Evolutionary conservation across 1,284 basidiomycete species (phyloP), one percentile per base, ranked within the genome.

Genomic region (Malassezia furfur): DNA sequence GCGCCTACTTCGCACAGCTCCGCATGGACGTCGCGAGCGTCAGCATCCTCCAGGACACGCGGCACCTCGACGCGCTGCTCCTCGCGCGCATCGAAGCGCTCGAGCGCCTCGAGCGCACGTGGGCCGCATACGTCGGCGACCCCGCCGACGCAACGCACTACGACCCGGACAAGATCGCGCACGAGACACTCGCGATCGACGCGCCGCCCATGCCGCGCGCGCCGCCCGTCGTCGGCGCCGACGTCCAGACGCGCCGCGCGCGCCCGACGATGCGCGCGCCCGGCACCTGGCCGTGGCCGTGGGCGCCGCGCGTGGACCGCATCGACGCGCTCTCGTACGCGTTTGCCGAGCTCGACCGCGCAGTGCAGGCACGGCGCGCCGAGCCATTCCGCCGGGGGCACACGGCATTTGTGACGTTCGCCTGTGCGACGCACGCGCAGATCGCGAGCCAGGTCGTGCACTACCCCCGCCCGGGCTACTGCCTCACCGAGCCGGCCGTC

Each of bases 351-450:
- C 52, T 70, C 10, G 70, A 73, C 45, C 55, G 51, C 10, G 63
- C 61, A 0, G 70, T 68, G 2, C 52, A 57, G n/a, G 50, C 50
- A 14, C 35, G 60, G 7, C 57, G 66, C 35, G 58, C 59, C 17
- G 39, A 52, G 1, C 41, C 43, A 1, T 69, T 78, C 37, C 71
- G 70, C 54, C 74, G 68, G 85, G n/a, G 83, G 81, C 72, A 85
- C 55, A 82, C 84, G 8, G 93, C 90, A 0, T 98, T 96, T 71
- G 88, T 96, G n/a, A 96, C 93, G 0, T 96, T 98, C 66, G 87
- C 93, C 75, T 87, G 88, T 69, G 90, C 91, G 81, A 87, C 87
- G 2, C 85, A 85, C 66, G 88, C 91, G 1, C 91, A 98, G 85
- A 85, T 88, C 40, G 90, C 90, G 0, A 80, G 87, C 3, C 93